These are phyloP conservation scores for Pelargonium nanum DNA, from an alignment of 345 rosid species.

Conservation along the genomic window DNA sequence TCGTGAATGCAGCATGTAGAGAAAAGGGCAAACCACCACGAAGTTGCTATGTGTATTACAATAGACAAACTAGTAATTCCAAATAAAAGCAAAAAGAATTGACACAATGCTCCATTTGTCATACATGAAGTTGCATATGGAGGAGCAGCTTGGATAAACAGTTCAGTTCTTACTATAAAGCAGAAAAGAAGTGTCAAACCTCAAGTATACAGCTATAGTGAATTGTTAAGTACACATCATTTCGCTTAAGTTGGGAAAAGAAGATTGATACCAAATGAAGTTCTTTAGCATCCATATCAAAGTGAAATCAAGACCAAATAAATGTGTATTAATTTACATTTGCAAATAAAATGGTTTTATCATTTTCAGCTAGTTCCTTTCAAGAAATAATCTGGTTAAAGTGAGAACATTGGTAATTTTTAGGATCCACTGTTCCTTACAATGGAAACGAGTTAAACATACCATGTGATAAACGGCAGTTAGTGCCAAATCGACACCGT, in stretches of 20 bases:
- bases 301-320: neutral
- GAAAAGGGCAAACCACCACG: neutral
- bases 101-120: neutral
- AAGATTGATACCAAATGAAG: neutral
- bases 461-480: slow-evolving; percentile 92
- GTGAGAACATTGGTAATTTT: neutral
- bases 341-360: neutral
- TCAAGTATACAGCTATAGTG: neutral
- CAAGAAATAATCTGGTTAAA: neutral
- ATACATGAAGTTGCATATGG: neutral
- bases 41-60: neutral
- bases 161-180: neutral
- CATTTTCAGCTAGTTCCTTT: no score
- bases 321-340: neutral
- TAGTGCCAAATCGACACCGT: slow-evolving; percentile 88
- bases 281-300: neutral
- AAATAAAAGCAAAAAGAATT: neutral
- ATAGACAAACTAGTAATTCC: no score
- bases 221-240: neutral
- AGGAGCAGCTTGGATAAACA: neutral
- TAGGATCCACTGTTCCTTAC: no score
- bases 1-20: neutral
- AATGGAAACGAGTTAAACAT: slow-evolving; percentile 19
- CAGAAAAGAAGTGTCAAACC: neutral
- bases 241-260: neutral